phyloP scores from a whole-genome alignment of 2,329 filamentous ascomycete species.

The Fusarium sulawesiense region DNA sequence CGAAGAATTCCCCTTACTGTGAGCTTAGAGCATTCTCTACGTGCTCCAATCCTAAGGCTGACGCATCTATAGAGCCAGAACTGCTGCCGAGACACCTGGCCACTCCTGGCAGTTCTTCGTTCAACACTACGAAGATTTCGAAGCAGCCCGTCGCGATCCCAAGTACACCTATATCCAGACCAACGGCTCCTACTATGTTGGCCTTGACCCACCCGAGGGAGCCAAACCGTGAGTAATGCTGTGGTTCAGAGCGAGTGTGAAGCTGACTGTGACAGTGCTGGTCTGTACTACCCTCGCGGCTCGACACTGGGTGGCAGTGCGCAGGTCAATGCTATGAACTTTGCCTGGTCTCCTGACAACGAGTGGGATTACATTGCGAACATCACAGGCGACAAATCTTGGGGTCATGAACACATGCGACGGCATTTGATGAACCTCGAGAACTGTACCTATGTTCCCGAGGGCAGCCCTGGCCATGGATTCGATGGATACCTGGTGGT shows the following conservation, averaged over 20 bases:
- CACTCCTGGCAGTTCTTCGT: conserved; percentile 14
- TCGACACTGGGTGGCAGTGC: conserved; percentile 4
- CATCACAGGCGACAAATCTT: background rate
- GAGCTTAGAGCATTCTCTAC: fast-evolving
- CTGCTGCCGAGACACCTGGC: background rate
- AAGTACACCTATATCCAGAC: conserved; percentile 21
- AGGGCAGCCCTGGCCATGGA: background rate
- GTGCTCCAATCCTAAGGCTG: too few species aligned
- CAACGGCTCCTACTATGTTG: conserved; percentile 12
- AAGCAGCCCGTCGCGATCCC: conserved; percentile 1
- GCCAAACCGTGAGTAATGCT: background rate
- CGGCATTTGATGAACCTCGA: background rate
- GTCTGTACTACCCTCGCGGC: conserved; percentile 12
- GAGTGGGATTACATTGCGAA: conserved; percentile 18
- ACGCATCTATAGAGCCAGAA: background rate
- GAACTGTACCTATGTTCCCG: background rate
- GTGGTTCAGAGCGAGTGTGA: background rate
- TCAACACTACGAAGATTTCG: conserved; percentile 12
- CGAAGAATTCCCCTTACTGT: background rate
- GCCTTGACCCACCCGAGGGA: conserved; percentile 2
- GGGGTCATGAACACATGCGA: conserved; percentile 10
- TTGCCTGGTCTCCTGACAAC: background rate
- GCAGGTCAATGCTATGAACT: conserved; percentile 13
- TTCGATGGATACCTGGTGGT: conserved; percentile 3
- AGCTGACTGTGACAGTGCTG: background rate